A percentile compares a stretch with the other conserved stretches of the same genome.
Evolutionary conservation across 2,329 filamentous ascomycete genomes (phyloP).

Genomic region (Stromatinia cepivora): DNA sequence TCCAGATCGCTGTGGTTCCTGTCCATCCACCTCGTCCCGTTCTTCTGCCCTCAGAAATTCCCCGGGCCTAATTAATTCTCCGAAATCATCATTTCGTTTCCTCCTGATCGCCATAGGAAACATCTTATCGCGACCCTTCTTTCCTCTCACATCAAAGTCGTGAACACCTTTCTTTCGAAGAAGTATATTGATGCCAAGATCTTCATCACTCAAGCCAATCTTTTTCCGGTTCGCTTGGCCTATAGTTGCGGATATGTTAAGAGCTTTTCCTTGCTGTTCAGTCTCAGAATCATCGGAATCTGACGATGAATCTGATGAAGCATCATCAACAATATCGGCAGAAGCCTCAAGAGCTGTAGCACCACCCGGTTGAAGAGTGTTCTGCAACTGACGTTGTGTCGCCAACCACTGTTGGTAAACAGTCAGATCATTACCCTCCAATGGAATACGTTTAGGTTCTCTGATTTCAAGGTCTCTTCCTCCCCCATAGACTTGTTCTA

Average conservation of each 20-base stretch:
- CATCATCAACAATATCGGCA: slow-evolving; percentile 76
- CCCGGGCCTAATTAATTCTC: slow-evolving; percentile 88
- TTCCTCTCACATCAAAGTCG: slow-evolving; percentile 88
- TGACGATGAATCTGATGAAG: slow-evolving; percentile 81
- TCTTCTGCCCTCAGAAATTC: slow-evolving; percentile 94
- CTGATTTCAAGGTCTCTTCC: slow-evolving; percentile 62
- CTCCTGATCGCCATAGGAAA: slow-evolving; percentile 84
- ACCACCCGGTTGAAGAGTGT: slow-evolving; percentile 70
- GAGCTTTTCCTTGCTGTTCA: slow-evolving; percentile 85
- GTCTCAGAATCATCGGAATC: slow-evolving; percentile 86
- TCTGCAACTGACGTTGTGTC: slow-evolving; percentile 82
- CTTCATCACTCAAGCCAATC: slow-evolving; percentile 81
- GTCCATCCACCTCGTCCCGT: slow-evolving; percentile 71
- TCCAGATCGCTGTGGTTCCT: slow-evolving; percentile 56
- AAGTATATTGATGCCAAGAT: slow-evolving; percentile 87
- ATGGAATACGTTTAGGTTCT: slow-evolving; percentile 61
- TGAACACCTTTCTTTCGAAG: slow-evolving; percentile 87
- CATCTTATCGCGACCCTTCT: slow-evolving; percentile 88
- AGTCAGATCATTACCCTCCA: slow-evolving; percentile 74
- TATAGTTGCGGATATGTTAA: slow-evolving; percentile 84
- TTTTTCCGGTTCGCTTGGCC: slow-evolving; percentile 84
- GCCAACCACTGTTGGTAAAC: slow-evolving; percentile 92
- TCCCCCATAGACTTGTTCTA: slow-evolving; percentile 67
- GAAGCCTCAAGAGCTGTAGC: slow-evolving; percentile 67
- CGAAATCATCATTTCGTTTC: slow-evolving; percentile 84